Conservation (phyloP, 768 basidiomycete species). For the Cytidiella melzeri region DNA sequence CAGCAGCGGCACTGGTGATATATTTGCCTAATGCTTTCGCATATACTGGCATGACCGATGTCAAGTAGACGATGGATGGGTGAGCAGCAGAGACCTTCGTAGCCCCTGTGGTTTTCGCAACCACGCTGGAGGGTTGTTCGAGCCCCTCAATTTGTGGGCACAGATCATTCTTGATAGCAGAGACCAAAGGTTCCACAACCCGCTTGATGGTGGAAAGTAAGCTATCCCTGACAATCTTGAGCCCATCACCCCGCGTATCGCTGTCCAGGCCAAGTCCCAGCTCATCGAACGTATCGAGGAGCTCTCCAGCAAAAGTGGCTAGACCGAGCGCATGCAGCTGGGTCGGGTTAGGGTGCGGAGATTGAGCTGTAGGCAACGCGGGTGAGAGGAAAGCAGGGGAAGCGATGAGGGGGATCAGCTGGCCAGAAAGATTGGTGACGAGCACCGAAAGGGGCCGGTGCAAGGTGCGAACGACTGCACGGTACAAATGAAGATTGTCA, state of each 20-base stretch:
- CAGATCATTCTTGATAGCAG: conserved; percentile 55
- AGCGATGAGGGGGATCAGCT: conserved; percentile 60
- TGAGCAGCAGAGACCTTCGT: conserved; percentile 31
- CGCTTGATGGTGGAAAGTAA: conserved; percentile 62
- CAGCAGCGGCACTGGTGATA: conserved; percentile 45
- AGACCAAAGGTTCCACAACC: conserved; percentile 58
- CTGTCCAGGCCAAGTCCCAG: conserved; percentile 54
- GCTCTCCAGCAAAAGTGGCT: conserved; percentile 65
- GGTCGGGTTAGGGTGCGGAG: conserved; percentile 51
- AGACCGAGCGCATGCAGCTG: conserved; percentile 69
- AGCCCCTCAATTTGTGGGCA: conserved; percentile 57
- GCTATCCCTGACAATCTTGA: conserved; percentile 65
- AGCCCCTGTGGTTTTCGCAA: conserved; percentile 6
- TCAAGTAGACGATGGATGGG: conserved; percentile 55
- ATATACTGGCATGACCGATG: conserved; percentile 57
- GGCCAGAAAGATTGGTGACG: conserved; percentile 60
- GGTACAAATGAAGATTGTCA: conserved; percentile 57
- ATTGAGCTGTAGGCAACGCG: conserved; percentile 42
- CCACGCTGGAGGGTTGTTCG: conserved; percentile 35
- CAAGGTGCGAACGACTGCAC: conserved; percentile 65
- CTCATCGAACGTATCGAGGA: conserved; percentile 65
- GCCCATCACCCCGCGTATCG: conserved; percentile 59
- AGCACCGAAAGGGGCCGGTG: conserved; percentile 75
- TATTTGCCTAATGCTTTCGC: conserved; percentile 51
- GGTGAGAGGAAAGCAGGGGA: conserved; percentile 54